phyloP scores from a whole-genome alignment of 768 basidiomycete species.

The Lyophyllum decastes region DNA sequence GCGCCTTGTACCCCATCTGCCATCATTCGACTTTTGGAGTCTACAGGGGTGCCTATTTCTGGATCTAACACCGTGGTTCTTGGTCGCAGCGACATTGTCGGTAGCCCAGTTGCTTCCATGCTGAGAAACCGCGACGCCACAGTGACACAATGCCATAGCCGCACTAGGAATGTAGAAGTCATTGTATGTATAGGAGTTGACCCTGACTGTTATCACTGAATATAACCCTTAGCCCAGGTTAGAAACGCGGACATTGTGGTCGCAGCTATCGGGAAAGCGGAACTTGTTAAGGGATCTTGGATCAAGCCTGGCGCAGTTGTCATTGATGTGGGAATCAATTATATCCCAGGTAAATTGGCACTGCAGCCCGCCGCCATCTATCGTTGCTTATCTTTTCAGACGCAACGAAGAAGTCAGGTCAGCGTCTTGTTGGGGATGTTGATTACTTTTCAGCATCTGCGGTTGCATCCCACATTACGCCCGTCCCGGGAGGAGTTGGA shows the following conservation, averaged over 20 bases:
- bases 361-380: not conserved
- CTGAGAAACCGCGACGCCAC: conserved; percentile 90
- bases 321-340: conserved; percentile 98
- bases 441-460: conserved; percentile 76
- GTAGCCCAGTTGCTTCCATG: conserved; percentile 91
- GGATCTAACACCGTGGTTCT: conserved; percentile 90
- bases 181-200: conserved; percentile 53
- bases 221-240: conserved; percentile 46
- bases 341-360: conserved; percentile 69
- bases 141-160: conserved; percentile 96
- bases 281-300: conserved; percentile 92
- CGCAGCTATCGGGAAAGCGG: conserved; percentile 93
- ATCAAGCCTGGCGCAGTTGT: conserved; percentile 93
- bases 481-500: conserved; percentile 97
- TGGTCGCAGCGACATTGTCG: conserved; percentile 97
- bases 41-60: conserved; percentile 73
- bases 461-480: conserved; percentile 90
- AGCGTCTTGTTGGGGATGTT: conserved; percentile 95
- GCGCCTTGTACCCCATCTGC: conserved; percentile 95
- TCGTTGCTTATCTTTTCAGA: conserved; percentile 44
- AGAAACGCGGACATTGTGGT: conserved; percentile 89
- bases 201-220: not conserved
- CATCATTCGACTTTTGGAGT: conserved; percentile 86
- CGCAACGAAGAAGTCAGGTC: conserved; percentile 88
- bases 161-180: conserved; percentile 76